These are phyloP conservation scores for Apiospora arundinis DNA, from an alignment of 2,329 filamentous ascomycete genomes.

Conservation along the genomic window DNA sequence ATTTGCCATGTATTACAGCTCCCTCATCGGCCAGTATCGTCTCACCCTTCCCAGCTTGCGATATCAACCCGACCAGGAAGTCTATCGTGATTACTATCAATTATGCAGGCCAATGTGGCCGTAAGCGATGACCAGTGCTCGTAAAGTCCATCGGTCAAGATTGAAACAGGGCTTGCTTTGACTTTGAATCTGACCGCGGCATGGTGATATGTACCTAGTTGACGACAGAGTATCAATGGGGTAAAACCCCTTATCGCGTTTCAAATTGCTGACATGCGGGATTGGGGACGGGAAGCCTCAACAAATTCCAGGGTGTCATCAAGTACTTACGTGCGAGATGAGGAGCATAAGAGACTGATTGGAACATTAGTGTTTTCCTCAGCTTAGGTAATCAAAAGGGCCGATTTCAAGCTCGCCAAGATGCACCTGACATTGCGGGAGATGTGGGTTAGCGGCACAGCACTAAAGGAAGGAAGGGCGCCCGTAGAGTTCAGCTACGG, in stretches of 20 bases:
- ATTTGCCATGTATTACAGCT: not conserved
- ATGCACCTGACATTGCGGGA: conserved; percentile 7
- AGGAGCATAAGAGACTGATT: not conserved
- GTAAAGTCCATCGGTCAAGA: not conserved
- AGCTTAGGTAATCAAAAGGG: conserved; percentile 9
- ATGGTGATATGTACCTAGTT: not conserved
- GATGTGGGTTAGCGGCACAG: conserved; percentile 16
- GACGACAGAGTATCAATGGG: not conserved
- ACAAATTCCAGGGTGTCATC: not conserved
- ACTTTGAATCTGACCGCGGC: not conserved
- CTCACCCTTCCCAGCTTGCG: not conserved
- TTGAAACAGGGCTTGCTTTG: not conserved
- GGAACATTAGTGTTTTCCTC: not conserved
- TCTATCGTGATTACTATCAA: no score
- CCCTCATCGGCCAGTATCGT: not conserved
- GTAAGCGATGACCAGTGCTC: no score
- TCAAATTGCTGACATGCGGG: not conserved
- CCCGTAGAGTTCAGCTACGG: not conserved
- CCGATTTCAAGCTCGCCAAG: not conserved
- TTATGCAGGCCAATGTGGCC: no score
- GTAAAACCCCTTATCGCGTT: not conserved
- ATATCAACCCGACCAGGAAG: not conserved
- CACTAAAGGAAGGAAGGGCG: not conserved
- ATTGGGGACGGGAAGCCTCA: not conserved
- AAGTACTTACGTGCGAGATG: not conserved